phyloP scores from a whole-genome alignment of 2,329 filamentous ascomycete genomes.

The Aspergillus intermedius region DNA sequence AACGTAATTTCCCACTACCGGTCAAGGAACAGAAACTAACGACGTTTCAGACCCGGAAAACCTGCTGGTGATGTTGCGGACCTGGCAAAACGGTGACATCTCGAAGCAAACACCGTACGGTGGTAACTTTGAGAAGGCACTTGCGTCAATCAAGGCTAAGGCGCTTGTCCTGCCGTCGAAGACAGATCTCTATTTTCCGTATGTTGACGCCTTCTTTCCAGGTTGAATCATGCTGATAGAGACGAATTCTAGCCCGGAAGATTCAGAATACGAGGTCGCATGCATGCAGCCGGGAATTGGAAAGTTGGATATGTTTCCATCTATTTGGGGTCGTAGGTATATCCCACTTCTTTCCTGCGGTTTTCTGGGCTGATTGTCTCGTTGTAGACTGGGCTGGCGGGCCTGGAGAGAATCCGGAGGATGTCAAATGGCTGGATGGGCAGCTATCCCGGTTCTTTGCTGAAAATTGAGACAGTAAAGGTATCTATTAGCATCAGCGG shows the following conservation, averaged over 20 bases:
- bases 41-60: conserved; percentile 59
- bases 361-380: conserved; percentile 10
- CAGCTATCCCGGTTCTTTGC: conserved; percentile 51
- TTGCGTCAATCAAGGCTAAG: conserved; percentile 65
- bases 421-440: conserved; percentile 65
- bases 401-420: conserved; percentile 63
- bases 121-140: conserved; percentile 57
- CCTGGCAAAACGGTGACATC: conserved; percentile 70
- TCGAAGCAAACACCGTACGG: conserved; percentile 63
- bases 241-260: conserved; percentile 53
- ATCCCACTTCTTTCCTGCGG: background rate
- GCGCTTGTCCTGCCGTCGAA: conserved; percentile 63
- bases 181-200: conserved; percentile 76
- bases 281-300: conserved; percentile 56
- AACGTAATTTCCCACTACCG: conserved; percentile 38
- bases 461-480: conserved; percentile 1
- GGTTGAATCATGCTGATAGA: background rate
- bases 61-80: conserved; percentile 66
- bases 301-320: conserved; percentile 49
- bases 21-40: background rate
- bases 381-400: conserved; percentile 55
- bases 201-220: conserved; percentile 21
- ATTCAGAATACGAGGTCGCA: conserved; percentile 65
- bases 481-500: too few relatives aligned
- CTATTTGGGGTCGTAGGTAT: conserved; percentile 57